These are phyloP conservation scores for Tephrocybe sp. DNA, from an alignment of 768 basidiomycete species.

Conservation along the genomic window DNA sequence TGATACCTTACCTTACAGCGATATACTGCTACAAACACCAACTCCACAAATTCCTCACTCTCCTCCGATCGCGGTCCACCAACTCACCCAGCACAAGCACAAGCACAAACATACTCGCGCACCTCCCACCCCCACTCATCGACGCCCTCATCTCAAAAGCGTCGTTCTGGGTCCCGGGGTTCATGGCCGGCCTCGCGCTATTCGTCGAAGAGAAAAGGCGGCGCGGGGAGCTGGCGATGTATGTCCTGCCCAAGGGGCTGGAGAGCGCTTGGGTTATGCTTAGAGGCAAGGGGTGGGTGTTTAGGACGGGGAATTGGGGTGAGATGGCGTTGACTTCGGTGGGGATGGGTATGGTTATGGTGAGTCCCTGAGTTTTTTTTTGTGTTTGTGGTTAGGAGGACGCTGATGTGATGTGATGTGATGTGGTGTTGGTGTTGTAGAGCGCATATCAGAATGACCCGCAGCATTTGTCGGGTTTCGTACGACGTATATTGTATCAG, in stretches of 20 bases:
- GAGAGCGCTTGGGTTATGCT: conserved; percentile 89
- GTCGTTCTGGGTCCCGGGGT: conserved; percentile 73
- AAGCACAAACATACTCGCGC: conserved; percentile 37
- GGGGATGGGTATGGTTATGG: conserved; percentile 93
- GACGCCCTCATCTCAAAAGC: conserved; percentile 63
- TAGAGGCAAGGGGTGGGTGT: conserved; percentile 72
- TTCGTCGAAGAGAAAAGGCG: conserved; percentile 86
- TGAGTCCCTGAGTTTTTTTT: too few relatives aligned
- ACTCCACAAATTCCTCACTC: conserved; percentile 46
- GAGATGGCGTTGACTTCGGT: conserved; percentile 65
- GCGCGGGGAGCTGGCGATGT: conserved; percentile 92
- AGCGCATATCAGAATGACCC: conserved; percentile 84
- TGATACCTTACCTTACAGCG: conserved; percentile 32
- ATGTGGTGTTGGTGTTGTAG: conserved; percentile 36
- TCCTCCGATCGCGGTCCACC: conserved; percentile 22
- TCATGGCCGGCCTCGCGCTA: conserved; percentile 71
- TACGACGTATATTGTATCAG: conserved; percentile 80
- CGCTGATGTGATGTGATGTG: neutral
- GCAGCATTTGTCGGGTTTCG: conserved; percentile 77
- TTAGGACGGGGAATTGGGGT: conserved; percentile 66
- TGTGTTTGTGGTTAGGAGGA: too few relatives aligned
- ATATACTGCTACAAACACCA: conserved; percentile 68
- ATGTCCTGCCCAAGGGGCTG: conserved; percentile 82
- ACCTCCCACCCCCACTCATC: conserved; percentile 43
- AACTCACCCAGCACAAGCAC: conserved; percentile 21